Base-by-base conservation (phyloP, 1,139 yeast genomes). In the Suhomyces bribrorum region DNA sequence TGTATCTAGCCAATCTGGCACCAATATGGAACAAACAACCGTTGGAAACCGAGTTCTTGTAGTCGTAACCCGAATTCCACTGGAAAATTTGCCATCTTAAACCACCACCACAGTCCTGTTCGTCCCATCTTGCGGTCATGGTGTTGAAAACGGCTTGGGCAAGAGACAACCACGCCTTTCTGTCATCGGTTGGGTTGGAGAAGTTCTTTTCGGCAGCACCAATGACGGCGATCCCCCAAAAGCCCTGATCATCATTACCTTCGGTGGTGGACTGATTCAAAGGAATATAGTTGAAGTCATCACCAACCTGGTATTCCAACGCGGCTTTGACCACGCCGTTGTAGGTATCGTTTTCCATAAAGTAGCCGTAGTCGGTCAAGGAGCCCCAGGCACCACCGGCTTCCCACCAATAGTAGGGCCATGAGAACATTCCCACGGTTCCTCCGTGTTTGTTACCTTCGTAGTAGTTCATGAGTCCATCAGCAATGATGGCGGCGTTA, bases 331-430 rank as follows among this genome's bases (percentile, higher is more conserved):
- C 72, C 18, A 76, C 49, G 5, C 69, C 68, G 43, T 73, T 78
- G 52, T 70, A 83, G 1, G 87, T 76, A 52, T 74, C 74, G 60
- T 86, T 81, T 24, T 76, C 66, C 59, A 88, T 81, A 56, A 76
- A 75, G 49, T 66, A 75, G 53, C 82, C 69, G 56, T 81, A 83
- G 57, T 84, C 90, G 37, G 87, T 64, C 64, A 87, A 54, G 8
- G 87, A 76, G 9, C 90, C 92, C 80, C 87, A 83, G 1, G 86
- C 88, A 43, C 88, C 95, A 47, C 95, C 96, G 31, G 94, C 92
- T 65, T 84, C 86, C 95, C 96, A 88, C 96, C 96, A 88, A 69
- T 84, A 86, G 66, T 85, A 86, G 2, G 95, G 95, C 46, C 69
- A 57, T 13, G 73, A 66, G 59, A 88, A 87, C 83, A 80, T 77